A percentile compares a stretch with the other conserved stretches of the same genome.
Conservation (phyloP, 2,329 filamentous ascomycete genomes). For the Dactylellina drechsleri region DNA sequence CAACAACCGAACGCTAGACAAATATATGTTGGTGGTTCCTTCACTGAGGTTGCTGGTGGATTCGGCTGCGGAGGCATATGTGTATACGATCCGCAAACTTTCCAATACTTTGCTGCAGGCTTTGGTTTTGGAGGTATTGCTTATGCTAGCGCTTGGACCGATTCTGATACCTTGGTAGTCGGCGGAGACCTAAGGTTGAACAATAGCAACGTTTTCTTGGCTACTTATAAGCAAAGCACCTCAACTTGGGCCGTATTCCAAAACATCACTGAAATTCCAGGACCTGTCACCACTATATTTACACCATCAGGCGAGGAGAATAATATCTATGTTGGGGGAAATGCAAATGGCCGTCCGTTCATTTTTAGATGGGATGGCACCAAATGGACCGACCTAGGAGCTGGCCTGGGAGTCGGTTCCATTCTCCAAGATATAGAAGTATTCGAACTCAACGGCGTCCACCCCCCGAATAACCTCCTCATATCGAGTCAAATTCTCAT, state of each 20-base stretch:
- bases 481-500: slow-evolving; percentile 76
- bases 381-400: slow-evolving; percentile 74
- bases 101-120: slow-evolving; percentile 70
- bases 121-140: slow-evolving; percentile 76
- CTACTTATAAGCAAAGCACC: slow-evolving; percentile 75
- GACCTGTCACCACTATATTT: slow-evolving; percentile 79
- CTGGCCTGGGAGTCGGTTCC: slow-evolving; percentile 65
- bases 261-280: slow-evolving; percentile 73
- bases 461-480: slow-evolving; percentile 73
- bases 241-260: slow-evolving; percentile 74
- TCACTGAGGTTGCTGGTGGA: slow-evolving; percentile 62
- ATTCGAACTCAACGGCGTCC: slow-evolving; percentile 75
- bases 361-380: slow-evolving; percentile 81
- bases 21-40: slow-evolving; percentile 86
- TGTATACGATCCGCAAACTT: slow-evolving; percentile 72
- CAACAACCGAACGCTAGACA: slow-evolving; percentile 75
- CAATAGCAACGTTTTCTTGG: slow-evolving; percentile 73
- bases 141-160: slow-evolving; percentile 78
- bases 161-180: slow-evolving; percentile 75
- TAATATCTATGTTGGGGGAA: slow-evolving; percentile 84
- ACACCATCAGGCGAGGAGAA: slow-evolving; percentile 76
- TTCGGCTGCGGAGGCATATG: slow-evolving; percentile 82
- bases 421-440: slow-evolving; percentile 83
- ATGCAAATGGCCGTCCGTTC: slow-evolving; percentile 75
- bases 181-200: slow-evolving; percentile 79